A percentile compares a stretch with the other conserved stretches of the same genome.
Conservation (phyloP, 768 basidiomycete species). For the Inosperma sp. region DNA sequence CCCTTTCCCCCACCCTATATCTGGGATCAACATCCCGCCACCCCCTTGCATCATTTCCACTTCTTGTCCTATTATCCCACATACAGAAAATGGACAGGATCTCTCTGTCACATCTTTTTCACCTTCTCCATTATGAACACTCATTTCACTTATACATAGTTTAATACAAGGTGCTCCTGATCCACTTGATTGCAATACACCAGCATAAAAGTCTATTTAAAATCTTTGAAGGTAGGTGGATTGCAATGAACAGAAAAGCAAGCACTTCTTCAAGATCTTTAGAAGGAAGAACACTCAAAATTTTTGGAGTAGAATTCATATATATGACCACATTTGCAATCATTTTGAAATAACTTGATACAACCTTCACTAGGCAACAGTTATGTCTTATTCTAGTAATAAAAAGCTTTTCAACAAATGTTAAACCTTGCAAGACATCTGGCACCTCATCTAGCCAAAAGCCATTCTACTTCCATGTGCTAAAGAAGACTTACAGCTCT, state of each 20-base stretch:
- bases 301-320: constrained; percentile 21
- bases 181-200: no score
- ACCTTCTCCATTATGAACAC: no score
- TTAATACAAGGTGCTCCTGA: no score
- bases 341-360: constrained; percentile 25
- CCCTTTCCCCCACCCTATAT: no score
- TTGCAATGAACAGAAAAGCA: constrained; percentile 11
- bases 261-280: constrained; percentile 22
- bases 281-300: constrained; percentile 22
- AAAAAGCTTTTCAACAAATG: constrained; percentile 26
- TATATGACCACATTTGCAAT: constrained; percentile 29
- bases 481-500: no score
- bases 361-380: constrained; percentile 25
- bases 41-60: no score
- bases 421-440: constrained; percentile 19
- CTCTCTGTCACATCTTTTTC: no score
- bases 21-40: no score
- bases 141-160: no score
- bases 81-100: no score
- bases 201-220: constrained; percentile 1
- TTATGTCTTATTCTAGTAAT: constrained; percentile 25
- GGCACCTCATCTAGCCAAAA: constrained; percentile 36
- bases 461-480: no score
- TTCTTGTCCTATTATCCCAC: no score
- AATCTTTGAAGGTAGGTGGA: background rate